phyloP scores from a whole-genome alignment of 345 rosid genomes.

The Gossypium longicalyx region DNA sequence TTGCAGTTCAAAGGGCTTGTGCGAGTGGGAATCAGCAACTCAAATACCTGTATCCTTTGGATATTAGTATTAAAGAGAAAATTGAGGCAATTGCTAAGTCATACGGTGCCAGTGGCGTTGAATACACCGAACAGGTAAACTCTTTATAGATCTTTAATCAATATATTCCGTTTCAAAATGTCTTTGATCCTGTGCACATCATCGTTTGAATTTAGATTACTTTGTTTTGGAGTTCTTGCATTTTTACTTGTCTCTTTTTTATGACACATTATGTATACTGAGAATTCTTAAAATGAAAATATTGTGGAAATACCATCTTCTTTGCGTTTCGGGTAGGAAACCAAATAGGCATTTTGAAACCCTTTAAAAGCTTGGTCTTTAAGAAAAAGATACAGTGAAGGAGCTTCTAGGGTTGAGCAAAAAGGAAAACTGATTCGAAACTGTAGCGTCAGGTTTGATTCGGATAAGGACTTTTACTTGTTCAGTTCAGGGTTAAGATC shows the following conservation, averaged over 20 bases:
- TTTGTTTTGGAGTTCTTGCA: neutral
- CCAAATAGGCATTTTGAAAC: neutral
- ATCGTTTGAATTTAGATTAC: neutral
- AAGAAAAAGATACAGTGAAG: neutral
- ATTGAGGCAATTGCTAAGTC: conserved; percentile 90
- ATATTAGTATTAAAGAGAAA: conserved; percentile 75
- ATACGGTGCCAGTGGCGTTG: conserved; percentile 89
- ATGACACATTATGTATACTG: neutral
- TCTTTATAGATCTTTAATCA: neutral
- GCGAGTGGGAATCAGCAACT: conserved; percentile 62
- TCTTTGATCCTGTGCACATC: neutral
- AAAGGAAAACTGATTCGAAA: too few relatives aligned
- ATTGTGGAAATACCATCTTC: neutral
- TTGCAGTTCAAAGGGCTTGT: conserved; percentile 73
- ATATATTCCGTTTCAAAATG: neutral
- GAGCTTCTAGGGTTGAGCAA: neutral
- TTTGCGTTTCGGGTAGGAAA: neutral
- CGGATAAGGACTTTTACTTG: neutral
- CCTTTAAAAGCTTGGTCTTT: neutral
- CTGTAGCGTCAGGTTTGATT: neutral
- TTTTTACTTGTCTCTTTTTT: neutral
- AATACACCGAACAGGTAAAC: conserved; percentile 87
- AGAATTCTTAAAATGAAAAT: neutral
- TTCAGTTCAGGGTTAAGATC: neutral
- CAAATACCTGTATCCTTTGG: conserved; percentile 76